phyloP scores from a whole-genome alignment of 768 basidiomycete genomes.

The Ramaria rubella region DNA sequence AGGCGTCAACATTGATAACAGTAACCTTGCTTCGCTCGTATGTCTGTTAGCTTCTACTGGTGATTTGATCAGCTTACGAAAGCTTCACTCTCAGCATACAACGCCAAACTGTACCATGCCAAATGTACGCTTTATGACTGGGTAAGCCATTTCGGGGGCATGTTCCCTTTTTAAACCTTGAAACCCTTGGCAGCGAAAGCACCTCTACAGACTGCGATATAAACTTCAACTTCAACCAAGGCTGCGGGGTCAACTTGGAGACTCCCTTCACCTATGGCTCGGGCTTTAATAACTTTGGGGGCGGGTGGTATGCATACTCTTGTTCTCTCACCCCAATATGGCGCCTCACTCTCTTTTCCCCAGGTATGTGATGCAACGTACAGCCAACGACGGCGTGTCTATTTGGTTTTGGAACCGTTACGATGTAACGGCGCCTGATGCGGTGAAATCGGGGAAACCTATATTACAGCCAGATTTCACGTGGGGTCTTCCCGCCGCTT shows the following conservation, averaged over 20 bases:
- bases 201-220: constrained; percentile 45
- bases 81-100: constrained; percentile 33
- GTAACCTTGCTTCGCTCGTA: constrained; percentile 43
- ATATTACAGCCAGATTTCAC: constrained; percentile 6
- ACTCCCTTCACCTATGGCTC: constrained; percentile 34
- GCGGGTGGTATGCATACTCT: constrained; percentile 41
- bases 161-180: background rate
- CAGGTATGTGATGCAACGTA: constrained; percentile 39
- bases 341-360: background rate
- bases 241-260: constrained; percentile 48
- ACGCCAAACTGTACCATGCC: constrained; percentile 40
- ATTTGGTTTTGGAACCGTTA: constrained; percentile 59
- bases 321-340: background rate
- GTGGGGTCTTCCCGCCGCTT: constrained; percentile 45
- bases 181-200: constrained; percentile 25
- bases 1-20: constrained; percentile 44
- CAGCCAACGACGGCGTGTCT: constrained; percentile 36
- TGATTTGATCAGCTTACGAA: background rate
- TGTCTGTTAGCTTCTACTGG: background rate
- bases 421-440: constrained; percentile 37
- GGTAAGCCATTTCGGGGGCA: constrained; percentile 29
- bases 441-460: constrained; percentile 26
- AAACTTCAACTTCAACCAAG: constrained; percentile 46
- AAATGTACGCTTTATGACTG: constrained; percentile 35
- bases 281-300: constrained; percentile 44